Percentiles rank a stretch among this genome's conserved stretches.
phyloP scores from a whole-genome alignment of 2,329 filamentous ascomycete genomes.

The Phoma herbarum region DNA sequence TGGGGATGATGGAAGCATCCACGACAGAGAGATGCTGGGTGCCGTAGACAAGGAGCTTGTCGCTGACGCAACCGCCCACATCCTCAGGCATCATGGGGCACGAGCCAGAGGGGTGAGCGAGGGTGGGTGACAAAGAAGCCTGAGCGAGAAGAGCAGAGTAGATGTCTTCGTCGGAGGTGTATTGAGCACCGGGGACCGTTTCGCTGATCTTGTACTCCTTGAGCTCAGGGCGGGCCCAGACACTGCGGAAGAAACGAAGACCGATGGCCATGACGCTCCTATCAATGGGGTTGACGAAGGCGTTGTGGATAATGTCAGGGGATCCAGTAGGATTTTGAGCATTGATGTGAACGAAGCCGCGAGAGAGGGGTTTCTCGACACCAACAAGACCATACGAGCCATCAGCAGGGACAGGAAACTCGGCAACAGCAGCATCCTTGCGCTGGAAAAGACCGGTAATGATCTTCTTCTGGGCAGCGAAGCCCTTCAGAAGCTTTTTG shows the following conservation, averaged over 20 bases:
- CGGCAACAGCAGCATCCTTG: conserved; percentile 34
- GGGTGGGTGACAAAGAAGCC: conserved; percentile 33
- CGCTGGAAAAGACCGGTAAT: conserved; percentile 36
- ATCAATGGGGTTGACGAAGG: conserved; percentile 43
- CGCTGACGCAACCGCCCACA: conserved; percentile 39
- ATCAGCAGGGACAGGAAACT: conserved; percentile 49
- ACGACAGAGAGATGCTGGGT: conserved; percentile 38
- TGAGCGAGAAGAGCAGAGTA: conserved; percentile 30
- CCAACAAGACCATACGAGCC: conserved; percentile 38
- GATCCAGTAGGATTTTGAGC: conserved; percentile 40
- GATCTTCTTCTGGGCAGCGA: conserved; percentile 34
- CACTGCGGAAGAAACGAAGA: conserved; percentile 46
- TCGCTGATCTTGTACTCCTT: conserved; percentile 34
- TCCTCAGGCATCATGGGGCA: conserved; percentile 42
- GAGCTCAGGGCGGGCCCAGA: conserved; percentile 41
- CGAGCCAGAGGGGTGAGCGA: conserved; percentile 44
- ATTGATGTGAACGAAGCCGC: conserved; percentile 49
- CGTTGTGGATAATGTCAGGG: conserved; percentile 37
- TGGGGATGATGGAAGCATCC: conserved; percentile 45
- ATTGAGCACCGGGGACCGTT: conserved; percentile 34
- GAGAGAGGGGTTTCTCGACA: conserved; percentile 45
- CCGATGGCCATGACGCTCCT: conserved; percentile 42
- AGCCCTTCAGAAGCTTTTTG: conserved; percentile 33
- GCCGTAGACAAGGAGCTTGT: conserved; percentile 44
- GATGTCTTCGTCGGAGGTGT: conserved; percentile 36